Percentiles rank a stretch among this genome's conserved stretches.
Evolutionary conservation across 768 basidiomycete species (phyloP).

Genomic region (Termitomyces eurrhizus): DNA sequence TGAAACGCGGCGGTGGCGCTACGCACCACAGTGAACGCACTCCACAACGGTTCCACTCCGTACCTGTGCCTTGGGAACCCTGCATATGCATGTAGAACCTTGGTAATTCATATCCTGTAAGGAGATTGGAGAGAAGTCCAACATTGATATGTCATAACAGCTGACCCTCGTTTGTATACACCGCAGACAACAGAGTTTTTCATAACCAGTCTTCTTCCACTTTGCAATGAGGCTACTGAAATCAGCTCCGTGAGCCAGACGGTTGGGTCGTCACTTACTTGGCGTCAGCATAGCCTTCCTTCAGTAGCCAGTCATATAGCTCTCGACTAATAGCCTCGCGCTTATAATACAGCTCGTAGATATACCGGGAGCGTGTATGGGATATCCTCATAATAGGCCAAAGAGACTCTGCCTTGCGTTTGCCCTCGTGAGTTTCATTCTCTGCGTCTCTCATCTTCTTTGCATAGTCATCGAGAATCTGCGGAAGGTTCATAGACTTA

Average conservation of each 20-base stretch:
- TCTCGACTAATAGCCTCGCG: constrained; percentile 91
- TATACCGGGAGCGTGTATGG: constrained; percentile 93
- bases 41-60: constrained; percentile 90
- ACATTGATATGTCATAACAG: constrained; percentile 10
- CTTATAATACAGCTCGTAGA: constrained; percentile 98
- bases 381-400: constrained; percentile 99
- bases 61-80: constrained; percentile 93
- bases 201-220: constrained; percentile 99
- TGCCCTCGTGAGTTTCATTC: constrained; percentile 98
- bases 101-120: constrained; percentile 97
- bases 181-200: constrained; percentile 94
- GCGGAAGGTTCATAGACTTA: constrained; percentile 7
- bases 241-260: constrained; percentile 2
- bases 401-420: constrained; percentile 86
- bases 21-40: constrained; percentile 94
- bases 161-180: constrained; percentile 91
- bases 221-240: constrained; percentile 84
- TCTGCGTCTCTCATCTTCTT: constrained; percentile 99
- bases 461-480: constrained; percentile 97
- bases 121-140: constrained; percentile 1
- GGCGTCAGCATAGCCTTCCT: constrained; percentile 94
- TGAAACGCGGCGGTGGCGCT: background rate
- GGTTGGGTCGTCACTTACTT: constrained; percentile 59
- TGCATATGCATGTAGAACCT: constrained; percentile 96
- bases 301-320: constrained; percentile 96